These are phyloP conservation scores for Acacia acuminata DNA, from an alignment of 306 rosid genomes.

Conservation along the genomic window DNA sequence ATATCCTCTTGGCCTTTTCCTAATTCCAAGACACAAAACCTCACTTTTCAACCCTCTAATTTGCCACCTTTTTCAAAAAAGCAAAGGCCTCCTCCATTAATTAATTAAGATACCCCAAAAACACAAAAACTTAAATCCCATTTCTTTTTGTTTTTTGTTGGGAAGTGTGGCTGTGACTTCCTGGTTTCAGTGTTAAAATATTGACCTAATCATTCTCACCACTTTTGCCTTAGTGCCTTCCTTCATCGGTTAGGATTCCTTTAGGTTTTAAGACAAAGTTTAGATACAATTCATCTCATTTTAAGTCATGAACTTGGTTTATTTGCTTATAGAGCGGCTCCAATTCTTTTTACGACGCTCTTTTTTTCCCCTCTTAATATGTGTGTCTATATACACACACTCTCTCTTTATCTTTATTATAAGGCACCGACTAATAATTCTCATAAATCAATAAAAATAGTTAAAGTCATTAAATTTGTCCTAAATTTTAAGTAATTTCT, in stretches of 20 bases:
- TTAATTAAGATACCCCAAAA: background rate
- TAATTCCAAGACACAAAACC: slow-evolving; percentile 59
- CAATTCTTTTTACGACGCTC: no score
- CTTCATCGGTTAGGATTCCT: slow-evolving; percentile 52
- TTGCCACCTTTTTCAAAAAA: slow-evolving; percentile 70
- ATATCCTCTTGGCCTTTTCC: slow-evolving; percentile 46
- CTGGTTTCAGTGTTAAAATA: slow-evolving; percentile 49
- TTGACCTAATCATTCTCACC: slow-evolving; percentile 69
- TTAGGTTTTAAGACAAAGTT: slow-evolving; percentile 20
- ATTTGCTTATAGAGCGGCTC: no score
- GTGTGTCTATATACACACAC: no score
- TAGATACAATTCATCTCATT: no score
- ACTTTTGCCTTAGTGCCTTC: slow-evolving; percentile 30
- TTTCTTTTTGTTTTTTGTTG: slow-evolving; percentile 42
- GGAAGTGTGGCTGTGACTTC: slow-evolving; percentile 49
- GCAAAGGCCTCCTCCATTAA: slow-evolving; percentile 31
- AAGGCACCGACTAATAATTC: no score
- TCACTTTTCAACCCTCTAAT: slow-evolving; percentile 41
- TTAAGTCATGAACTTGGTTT: no score
- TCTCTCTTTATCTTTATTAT: no score
- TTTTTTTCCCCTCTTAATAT: no score
- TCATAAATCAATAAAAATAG: no score
- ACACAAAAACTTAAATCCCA: background rate
- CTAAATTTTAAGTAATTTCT: no score
- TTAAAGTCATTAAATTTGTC: no score